Percentiles rank a stretch among this genome's conserved stretches.
Evolutionary conservation across 345 rosid genomes (phyloP).

Genomic region (Euphorbia pulcherrima): DNA sequence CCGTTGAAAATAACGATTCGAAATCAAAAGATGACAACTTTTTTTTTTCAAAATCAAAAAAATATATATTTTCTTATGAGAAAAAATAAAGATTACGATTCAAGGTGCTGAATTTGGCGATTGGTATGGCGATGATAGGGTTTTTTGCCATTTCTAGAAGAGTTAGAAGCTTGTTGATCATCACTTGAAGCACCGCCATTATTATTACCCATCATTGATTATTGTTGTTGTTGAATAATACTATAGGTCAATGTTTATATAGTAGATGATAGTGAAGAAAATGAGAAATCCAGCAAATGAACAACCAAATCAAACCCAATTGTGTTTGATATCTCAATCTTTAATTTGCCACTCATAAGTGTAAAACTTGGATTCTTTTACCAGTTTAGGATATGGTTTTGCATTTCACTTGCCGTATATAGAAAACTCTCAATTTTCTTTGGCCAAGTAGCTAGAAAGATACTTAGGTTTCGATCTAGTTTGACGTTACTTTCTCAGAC

Average conservation of each 20-base stretch:
- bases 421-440: too few relatives aligned
- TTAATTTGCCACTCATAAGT: slow-evolving; percentile 4
- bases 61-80: too few relatives aligned
- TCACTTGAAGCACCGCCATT: slow-evolving; percentile 37
- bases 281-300: slow-evolving; percentile 3
- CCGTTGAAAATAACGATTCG: too few relatives aligned
- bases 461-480: too few relatives aligned
- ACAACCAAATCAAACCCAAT: slow-evolving; percentile 17
- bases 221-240: neutral
- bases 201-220: slow-evolving; percentile 10
- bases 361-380: slow-evolving; percentile 5
- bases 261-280: neutral
- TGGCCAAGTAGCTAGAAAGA: too few relatives aligned
- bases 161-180: slow-evolving; percentile 27
- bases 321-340: slow-evolving; percentile 13
- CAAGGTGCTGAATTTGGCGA: slow-evolving; percentile 47
- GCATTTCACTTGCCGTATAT: too few relatives aligned
- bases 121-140: slow-evolving; percentile 50
- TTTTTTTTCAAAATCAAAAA: too few relatives aligned
- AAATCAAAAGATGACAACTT: neutral
- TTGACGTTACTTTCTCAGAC: too few relatives aligned
- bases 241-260: neutral
- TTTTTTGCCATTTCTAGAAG: slow-evolving; percentile 25
- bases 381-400: too few relatives aligned
- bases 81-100: slow-evolving; percentile 34